Percentiles rank a stretch among this genome's conserved stretches.
These are phyloP conservation scores for Exophiala spinifera DNA, from an alignment of 2,329 filamentous ascomycete species.

Conservation along the genomic window DNA sequence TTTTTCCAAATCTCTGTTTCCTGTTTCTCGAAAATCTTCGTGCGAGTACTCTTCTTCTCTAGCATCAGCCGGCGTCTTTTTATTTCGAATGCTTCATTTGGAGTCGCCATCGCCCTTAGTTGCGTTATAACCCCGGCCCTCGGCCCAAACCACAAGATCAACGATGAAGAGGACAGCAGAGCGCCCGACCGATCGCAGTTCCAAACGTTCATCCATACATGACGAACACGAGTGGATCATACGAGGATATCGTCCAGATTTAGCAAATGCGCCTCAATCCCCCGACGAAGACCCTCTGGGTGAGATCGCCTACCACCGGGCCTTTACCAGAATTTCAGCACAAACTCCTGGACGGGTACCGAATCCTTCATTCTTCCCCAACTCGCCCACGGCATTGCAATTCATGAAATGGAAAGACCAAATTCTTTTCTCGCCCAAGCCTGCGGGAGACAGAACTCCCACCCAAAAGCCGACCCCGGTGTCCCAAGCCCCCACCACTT, in stretches of 20 bases:
- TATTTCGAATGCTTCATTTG: no score
- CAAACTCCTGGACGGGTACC: slow-evolving; percentile 15
- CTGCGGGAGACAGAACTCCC: not conserved
- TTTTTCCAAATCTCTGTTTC: not conserved
- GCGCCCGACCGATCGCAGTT: no score
- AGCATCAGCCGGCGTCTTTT: no score
- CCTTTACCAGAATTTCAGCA: slow-evolving; percentile 16
- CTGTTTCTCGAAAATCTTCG: not conserved
- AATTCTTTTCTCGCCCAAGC: slow-evolving; percentile 11
- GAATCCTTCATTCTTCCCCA: slow-evolving; percentile 23
- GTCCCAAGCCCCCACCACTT: not conserved
- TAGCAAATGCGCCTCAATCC: slow-evolving; percentile 7
- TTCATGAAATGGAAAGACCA: slow-evolving; percentile 18
- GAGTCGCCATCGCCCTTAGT: no score
- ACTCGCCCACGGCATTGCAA: slow-evolving; percentile 23
- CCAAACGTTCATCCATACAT: no score
- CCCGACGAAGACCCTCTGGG: slow-evolving; percentile 24
- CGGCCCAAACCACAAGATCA: no score
- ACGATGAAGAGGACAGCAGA: no score
- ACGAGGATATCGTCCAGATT: slow-evolving; percentile 22
- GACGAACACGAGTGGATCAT: slow-evolving; percentile 15
- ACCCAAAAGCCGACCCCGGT: not conserved
- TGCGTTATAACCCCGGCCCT: no score
- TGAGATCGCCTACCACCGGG: slow-evolving; percentile 27
- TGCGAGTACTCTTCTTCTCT: not conserved